Percentiles rank a stretch among this genome's conserved stretches.
Evolutionary conservation across 176 grass and related monocot species (phyloP).

Genomic region (Rhynchospora pubera): DNA sequence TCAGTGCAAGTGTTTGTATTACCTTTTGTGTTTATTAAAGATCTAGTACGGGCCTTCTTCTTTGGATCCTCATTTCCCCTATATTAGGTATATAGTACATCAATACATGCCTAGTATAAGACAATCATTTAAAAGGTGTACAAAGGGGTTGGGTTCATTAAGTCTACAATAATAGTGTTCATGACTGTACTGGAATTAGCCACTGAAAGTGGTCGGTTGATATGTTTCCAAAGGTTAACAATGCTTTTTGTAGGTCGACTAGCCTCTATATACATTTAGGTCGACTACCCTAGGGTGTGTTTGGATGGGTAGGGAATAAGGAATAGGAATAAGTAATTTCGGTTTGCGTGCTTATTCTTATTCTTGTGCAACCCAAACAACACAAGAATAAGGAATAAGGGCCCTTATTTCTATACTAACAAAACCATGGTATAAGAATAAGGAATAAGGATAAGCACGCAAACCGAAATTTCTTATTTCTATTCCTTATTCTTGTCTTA

Average conservation of each 20-base stretch:
- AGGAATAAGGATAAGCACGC: no score
- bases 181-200: slow-evolving; percentile 13
- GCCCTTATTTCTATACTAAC: no score
- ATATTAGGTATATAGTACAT: neutral
- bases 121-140: slow-evolving; percentile 12
- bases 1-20: neutral
- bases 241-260: neutral
- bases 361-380: no score
- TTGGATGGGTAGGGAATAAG: no score
- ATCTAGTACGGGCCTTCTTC: neutral
- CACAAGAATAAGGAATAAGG: no score
- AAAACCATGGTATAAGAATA: no score
- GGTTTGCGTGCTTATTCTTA: no score
- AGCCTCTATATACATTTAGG: neutral
- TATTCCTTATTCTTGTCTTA: no score
- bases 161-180: neutral
- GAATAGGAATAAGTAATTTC: no score
- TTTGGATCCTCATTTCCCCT: neutral
- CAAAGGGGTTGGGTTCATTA: neutral
- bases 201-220: slow-evolving; percentile 13
- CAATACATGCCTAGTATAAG: neutral
- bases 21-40: neutral
- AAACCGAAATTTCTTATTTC: no score
- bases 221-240: neutral
- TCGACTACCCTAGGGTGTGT: no score